Conservation (phyloP, 2,329 filamentous ascomycete genomes). For the Lecanicillium sp. region DNA sequence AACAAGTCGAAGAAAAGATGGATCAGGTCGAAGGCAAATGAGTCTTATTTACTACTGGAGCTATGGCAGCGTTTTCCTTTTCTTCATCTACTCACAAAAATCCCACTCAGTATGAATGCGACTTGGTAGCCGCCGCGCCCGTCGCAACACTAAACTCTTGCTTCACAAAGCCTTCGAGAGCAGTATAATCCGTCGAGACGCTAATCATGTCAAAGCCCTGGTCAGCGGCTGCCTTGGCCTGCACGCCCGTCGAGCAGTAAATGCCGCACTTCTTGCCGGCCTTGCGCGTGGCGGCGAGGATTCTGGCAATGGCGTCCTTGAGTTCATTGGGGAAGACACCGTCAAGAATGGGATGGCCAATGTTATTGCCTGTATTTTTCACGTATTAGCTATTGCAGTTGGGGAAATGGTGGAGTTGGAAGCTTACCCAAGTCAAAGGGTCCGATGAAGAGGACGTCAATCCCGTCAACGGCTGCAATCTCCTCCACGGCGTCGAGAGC, state of each 20-base stretch:
- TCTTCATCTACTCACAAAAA: too few species aligned
- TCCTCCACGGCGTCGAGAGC: constrained; percentile 52
- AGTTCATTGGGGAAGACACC: constrained; percentile 51
- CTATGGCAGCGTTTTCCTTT: too few species aligned
- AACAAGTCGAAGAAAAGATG: constrained; percentile 62
- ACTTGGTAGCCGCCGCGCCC: constrained; percentile 19
- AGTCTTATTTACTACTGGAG: too few species aligned
- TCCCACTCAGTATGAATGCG: too few species aligned
- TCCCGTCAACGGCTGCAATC: constrained; percentile 50
- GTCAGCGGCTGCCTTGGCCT: constrained; percentile 44
- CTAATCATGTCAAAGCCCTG: constrained; percentile 56
- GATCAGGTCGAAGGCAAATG: constrained; percentile 39
- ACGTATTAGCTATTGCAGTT: neutral
- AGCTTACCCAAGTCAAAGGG: constrained; percentile 52
- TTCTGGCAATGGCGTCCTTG: constrained; percentile 47
- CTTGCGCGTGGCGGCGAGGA: constrained; percentile 47
- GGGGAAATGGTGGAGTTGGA: neutral
- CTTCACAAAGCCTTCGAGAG: constrained; percentile 35
- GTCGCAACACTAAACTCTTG: constrained; percentile 38
- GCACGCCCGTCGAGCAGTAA: constrained; percentile 46
- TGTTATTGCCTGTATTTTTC: constrained; percentile 40
- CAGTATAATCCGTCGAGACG: constrained; percentile 47
- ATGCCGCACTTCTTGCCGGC: constrained; percentile 61
- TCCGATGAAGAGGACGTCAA: constrained; percentile 58
- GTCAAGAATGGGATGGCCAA: constrained; percentile 53